Base-by-base conservation (phyloP, 1,139 yeast species). In the Magnusiomyces suaveolens region DNA sequence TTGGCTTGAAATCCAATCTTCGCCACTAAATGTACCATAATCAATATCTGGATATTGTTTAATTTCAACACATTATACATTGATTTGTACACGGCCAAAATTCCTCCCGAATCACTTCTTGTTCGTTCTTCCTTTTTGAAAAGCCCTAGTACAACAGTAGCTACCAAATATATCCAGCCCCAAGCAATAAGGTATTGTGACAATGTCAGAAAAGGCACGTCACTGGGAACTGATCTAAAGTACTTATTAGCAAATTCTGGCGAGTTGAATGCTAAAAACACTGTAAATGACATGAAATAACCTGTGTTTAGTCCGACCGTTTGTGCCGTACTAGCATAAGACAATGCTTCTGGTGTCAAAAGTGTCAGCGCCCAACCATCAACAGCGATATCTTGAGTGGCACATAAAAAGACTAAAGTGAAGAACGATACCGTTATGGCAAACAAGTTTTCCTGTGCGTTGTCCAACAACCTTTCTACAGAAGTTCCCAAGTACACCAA, bases 311-410 rank as follows among this genome's bases (percentile, higher is more conserved):
- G 77, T 0, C 99, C 99, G 50, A 92, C 80, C 0, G 98, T 94
- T 69, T 92, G 99, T 0, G 98, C 98, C 0, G 98, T 92, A 3
- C 96, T 87, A 0, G 98, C 98, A 71, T 81, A 92, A n/a, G 95
- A 83, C 57, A 92, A 74, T 23, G 95, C 86, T 46, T 81, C 81
- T 26, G 82, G 83, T 20, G 90, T 82, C 54, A 92, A 74, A 52
- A 92, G 81, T 1, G 97, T 92, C 65, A 92, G 73, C 0, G 97
- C 97, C 98, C 98, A 92, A 6, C 98, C 98, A 70, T 92, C 99
- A 20, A 92, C 98, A 0, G 98, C 97, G 54, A 92, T 92, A 67
- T 92, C 99, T 68, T 92, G 98, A 0, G 99, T 92, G 1, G 98
- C 97, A 72, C 97, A 90, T 57, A 92, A 75, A 57, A 92, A 80